Evolutionary conservation across 2,329 filamentous ascomycete species (phyloP).

Genomic region (Stagonosporopsis cucurbitacearum): DNA sequence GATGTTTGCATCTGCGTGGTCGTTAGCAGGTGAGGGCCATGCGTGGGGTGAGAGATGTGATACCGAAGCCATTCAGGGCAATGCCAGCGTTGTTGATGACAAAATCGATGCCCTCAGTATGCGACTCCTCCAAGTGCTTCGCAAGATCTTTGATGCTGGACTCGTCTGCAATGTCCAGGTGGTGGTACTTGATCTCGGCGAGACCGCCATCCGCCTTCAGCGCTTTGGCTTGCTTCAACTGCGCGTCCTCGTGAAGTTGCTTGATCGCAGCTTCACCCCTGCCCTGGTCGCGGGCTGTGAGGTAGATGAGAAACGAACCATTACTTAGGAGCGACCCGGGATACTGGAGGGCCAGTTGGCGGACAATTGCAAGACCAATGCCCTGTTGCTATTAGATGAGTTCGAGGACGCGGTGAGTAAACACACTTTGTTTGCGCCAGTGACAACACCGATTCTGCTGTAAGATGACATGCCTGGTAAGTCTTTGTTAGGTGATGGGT

Average conservation of each 20-base stretch:
- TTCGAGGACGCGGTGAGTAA: not conserved
- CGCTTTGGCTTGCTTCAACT: constrained; percentile 56
- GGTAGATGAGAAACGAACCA: constrained; percentile 60
- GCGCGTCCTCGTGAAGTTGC: constrained; percentile 52
- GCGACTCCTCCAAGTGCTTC: constrained; percentile 51
- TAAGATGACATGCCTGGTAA: constrained; percentile 38
- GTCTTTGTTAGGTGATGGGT: not conserved
- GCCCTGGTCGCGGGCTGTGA: constrained; percentile 58
- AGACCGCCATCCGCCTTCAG: constrained; percentile 46
- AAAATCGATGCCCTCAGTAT: constrained; percentile 59
- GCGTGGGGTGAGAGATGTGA: not conserved
- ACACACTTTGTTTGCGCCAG: constrained; percentile 60
- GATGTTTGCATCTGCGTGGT: constrained; percentile 50
- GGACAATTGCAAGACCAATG: constrained; percentile 59
- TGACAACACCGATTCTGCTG: constrained; percentile 58
- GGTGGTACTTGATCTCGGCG: constrained; percentile 56
- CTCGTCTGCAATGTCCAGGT: constrained; percentile 57
- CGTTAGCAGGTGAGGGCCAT: not conserved
- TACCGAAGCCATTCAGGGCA: constrained; percentile 56
- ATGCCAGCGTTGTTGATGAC: constrained; percentile 63
- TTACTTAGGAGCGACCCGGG: constrained; percentile 56
- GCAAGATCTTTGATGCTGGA: constrained; percentile 55
- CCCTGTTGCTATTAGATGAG: constrained; percentile 35
- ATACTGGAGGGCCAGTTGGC: constrained; percentile 62
- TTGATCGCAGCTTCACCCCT: constrained; percentile 57